Conservation (phyloP, 2,329 filamentous ascomycete species). For the Truncatella angustata region DNA sequence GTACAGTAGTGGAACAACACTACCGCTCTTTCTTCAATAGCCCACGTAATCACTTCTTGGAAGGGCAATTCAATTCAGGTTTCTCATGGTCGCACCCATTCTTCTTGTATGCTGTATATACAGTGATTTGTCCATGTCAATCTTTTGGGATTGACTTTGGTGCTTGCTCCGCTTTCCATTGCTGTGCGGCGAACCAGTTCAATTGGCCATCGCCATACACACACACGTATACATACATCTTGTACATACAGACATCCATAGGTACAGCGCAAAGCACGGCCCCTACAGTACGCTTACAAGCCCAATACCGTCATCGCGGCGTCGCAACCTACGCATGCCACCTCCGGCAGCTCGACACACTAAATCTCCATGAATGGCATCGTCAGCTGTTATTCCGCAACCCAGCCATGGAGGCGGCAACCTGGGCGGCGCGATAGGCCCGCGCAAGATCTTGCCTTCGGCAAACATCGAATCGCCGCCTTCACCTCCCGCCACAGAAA, state of each 20-base stretch:
- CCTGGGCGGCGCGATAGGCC: background rate
- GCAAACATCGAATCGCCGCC: slow-evolving; percentile 9
- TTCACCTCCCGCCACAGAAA: slow-evolving; percentile 8
- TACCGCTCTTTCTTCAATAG: too few relatives aligned
- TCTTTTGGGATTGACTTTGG: too few relatives aligned
- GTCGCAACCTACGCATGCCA: background rate
- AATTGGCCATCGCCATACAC: too few relatives aligned
- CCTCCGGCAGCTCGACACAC: background rate
- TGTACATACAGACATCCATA: background rate
- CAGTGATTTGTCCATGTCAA: too few relatives aligned
- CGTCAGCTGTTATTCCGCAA: background rate
- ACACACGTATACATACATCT: too few relatives aligned
- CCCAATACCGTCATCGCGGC: slow-evolving; percentile 1
- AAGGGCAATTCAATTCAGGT: too few relatives aligned
- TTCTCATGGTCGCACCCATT: too few relatives aligned
- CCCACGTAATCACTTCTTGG: too few relatives aligned
- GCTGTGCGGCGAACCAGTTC: too few relatives aligned
- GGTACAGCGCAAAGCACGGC: background rate
- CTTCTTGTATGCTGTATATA: too few relatives aligned
- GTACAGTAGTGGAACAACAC: too few relatives aligned
- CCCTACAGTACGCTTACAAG: background rate
- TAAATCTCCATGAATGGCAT: background rate
- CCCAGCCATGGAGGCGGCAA: background rate
- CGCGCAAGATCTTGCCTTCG: slow-evolving; percentile 1
- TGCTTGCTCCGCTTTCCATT: too few relatives aligned